phyloP scores from a whole-genome alignment of 2,329 filamentous ascomycete species.

The Pseudohalonectria lignicola region DNA sequence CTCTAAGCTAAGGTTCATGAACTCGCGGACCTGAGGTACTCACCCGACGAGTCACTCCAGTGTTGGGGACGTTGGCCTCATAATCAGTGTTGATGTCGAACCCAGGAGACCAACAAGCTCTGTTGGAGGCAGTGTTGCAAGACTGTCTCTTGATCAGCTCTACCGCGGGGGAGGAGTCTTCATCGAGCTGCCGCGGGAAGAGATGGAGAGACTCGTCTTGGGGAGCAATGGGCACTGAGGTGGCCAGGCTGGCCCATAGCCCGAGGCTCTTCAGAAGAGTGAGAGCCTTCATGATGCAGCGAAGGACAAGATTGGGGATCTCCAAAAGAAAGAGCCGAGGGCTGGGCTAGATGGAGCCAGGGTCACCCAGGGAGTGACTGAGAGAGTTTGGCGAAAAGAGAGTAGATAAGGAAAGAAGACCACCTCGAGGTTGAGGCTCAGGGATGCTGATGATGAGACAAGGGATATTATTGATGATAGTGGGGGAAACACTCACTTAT shows the following conservation, averaged over 20 bases:
- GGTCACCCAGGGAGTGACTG: too few species aligned
- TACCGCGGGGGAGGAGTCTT: neutral
- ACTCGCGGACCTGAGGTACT: neutral
- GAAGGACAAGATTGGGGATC: neutral
- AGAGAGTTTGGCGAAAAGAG: too few species aligned
- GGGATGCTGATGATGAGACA: too few species aligned
- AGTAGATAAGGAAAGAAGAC: too few species aligned
- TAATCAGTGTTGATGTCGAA: slow-evolving; percentile 13
- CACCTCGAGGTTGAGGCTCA: too few species aligned
- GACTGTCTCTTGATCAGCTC: slow-evolving; percentile 2
- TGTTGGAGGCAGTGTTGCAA: slow-evolving; percentile 9
- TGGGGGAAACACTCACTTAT: too few species aligned
- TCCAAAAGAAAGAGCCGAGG: too few species aligned
- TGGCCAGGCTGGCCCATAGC: neutral
- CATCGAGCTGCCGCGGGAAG: neutral
- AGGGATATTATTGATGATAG: too few species aligned
- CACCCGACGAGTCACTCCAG: slow-evolving; percentile 6
- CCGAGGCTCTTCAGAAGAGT: neutral
- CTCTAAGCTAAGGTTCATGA: too few species aligned
- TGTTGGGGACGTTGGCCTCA: slow-evolving; percentile 7
- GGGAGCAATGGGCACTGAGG: neutral
- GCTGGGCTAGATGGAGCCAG: too few species aligned
- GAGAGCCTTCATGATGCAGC: neutral
- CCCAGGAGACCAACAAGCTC: slow-evolving; percentile 10
- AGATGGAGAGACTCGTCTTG: neutral